A percentile compares a stretch with the other conserved stretches of the same genome.
These are phyloP conservation scores for Colletotrichum simmondsii DNA, from an alignment of 2,329 filamentous ascomycete species.

Conservation along the genomic window DNA sequence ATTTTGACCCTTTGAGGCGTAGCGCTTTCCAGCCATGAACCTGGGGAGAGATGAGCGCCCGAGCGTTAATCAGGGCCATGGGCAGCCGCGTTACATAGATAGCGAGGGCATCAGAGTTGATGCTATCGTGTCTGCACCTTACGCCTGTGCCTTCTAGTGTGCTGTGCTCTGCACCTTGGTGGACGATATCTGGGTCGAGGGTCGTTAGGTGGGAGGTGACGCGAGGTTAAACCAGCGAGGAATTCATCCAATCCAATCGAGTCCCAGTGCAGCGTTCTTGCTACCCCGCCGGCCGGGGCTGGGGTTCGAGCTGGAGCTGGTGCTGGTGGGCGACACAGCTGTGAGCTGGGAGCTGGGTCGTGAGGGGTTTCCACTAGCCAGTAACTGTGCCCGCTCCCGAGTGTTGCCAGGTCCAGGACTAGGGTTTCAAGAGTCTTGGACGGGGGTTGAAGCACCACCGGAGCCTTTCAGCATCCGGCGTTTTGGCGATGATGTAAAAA, in stretches of 20 bases:
- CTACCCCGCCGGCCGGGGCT: not conserved
- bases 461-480: slow-evolving; percentile 27
- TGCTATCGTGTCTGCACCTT: not conserved
- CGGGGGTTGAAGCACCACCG: not conserved
- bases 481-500: slow-evolving; percentile 11
- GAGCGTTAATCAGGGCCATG: not conserved
- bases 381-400: not conserved
- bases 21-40: not conserved
- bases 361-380: not conserved
- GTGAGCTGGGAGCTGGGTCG: not conserved
- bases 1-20: not conserved
- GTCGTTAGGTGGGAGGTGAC: not conserved
- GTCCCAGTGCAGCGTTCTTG: slow-evolving; percentile 10
- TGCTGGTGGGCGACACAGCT: not conserved
- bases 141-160: not conserved
- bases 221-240: not conserved
- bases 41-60: not conserved
- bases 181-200: not conserved
- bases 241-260: slow-evolving; percentile 6
- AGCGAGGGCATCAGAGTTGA: not conserved
- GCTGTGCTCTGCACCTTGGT: not conserved
- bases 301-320: not conserved
- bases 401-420: not conserved
- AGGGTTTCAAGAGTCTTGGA: not conserved
- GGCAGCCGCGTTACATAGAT: not conserved